A percentile compares a stretch with the other conserved stretches of the same genome.
Conservation (phyloP, 2,329 filamentous ascomycete species). For the Fusarium chlamydosporum region DNA sequence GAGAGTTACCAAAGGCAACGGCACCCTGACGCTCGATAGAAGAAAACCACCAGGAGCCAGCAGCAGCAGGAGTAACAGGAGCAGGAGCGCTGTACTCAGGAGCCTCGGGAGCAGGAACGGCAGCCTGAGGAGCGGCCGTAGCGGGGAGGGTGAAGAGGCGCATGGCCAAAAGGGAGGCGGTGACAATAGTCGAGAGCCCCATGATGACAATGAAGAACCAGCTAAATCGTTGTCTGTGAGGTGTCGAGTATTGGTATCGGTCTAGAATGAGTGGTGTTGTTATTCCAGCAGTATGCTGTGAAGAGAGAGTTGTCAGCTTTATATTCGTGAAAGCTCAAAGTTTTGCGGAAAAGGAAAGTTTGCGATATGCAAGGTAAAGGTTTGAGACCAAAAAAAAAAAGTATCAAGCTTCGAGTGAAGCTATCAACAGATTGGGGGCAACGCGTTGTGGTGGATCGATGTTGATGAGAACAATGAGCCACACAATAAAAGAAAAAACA, state of each 20-base stretch:
- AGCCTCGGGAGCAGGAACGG: slow-evolving; percentile 10
- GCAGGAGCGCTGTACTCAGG: slow-evolving; percentile 1
- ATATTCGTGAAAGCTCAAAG: not conserved
- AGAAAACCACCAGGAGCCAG: slow-evolving; percentile 77
- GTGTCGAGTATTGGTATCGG: slow-evolving; percentile 25
- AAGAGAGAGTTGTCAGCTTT: slow-evolving; percentile 33
- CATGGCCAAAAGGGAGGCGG: slow-evolving; percentile 60
- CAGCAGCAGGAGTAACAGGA: slow-evolving; percentile 23
- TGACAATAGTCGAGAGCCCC: slow-evolving; percentile 61
- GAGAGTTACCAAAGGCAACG: slow-evolving; percentile 70
- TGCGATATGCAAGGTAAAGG: not conserved
- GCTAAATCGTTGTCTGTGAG: slow-evolving; percentile 45
- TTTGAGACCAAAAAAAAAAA: not conserved
- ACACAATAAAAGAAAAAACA: slow-evolving; percentile 9
- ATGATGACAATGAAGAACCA: slow-evolving; percentile 61
- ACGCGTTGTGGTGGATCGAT: slow-evolving; percentile 4
- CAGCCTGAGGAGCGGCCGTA: slow-evolving; percentile 52
- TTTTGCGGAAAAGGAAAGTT: not conserved
- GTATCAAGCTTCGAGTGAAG: slow-evolving; percentile 26
- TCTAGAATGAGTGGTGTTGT: slow-evolving; percentile 37
- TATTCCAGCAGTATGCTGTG: slow-evolving; percentile 34
- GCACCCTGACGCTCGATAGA: slow-evolving; percentile 77
- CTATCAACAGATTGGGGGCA: slow-evolving; percentile 6
- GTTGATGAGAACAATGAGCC: slow-evolving; percentile 19
- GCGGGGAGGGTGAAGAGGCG: slow-evolving; percentile 57